Evolutionary conservation across 2,329 filamentous ascomycete genomes (phyloP).

Genomic region (Aspergillus melleus): DNA sequence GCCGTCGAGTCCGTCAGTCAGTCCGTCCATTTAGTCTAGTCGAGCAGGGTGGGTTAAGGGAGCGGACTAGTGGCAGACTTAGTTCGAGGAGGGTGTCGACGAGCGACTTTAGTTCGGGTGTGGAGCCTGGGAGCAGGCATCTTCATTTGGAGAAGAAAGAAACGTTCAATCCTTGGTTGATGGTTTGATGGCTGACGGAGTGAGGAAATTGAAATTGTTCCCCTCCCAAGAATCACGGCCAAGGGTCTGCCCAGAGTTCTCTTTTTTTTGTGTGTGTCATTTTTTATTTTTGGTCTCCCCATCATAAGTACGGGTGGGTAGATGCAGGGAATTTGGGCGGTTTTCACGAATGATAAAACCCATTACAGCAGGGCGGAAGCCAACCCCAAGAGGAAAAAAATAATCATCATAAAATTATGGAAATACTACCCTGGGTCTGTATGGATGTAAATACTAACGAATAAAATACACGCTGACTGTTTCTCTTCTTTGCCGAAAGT

Average conservation of each 20-base stretch:
- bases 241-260: conserved; percentile 8
- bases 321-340: background rate
- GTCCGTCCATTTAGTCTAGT: conserved; percentile 1
- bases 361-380: background rate
- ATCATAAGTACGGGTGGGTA: no score
- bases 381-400: background rate
- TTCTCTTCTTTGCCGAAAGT: background rate
- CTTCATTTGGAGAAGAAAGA: background rate
- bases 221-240: background rate
- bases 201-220: background rate
- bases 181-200: background rate
- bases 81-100: conserved; percentile 5
- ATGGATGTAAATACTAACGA: background rate
- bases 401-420: no score
- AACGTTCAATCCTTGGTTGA: background rate
- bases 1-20: background rate
- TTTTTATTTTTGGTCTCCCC: background rate
- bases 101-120: background rate
- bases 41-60: background rate
- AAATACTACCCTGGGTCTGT: background rate
- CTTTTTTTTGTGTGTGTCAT: background rate
- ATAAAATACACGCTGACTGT: background rate
- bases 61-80: background rate
- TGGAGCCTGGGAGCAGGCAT: background rate
- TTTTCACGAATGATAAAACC: background rate